Evolutionary conservation across 768 basidiomycete genomes (phyloP), one percentile per base, ranked within the genome.

Genomic region (Leccinellum luteum): DNA sequence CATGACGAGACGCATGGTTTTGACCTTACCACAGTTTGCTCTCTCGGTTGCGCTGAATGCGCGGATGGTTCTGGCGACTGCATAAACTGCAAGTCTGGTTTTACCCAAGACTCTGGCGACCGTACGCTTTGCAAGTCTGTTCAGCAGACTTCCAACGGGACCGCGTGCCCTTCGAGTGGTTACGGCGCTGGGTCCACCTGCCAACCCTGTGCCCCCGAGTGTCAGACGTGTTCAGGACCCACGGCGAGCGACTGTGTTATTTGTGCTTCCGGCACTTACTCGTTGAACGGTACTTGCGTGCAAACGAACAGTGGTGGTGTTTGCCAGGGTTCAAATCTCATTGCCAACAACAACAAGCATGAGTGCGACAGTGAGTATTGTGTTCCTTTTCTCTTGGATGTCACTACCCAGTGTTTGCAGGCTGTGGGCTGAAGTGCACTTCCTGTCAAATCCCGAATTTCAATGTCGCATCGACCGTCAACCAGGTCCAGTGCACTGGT

Each of bases 391-490:
- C 15, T 17, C 21, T 51, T 17, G 15, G n/a, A 55, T 53, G 23
- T 58, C 19, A 35, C 41, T 56, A 43, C 21, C 34, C 6, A 0
- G 38, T n/a, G 44, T 28, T 45, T 35, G 6, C 61, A 94, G 91
- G 82, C 55, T 94, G 94, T 68, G 92, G 92, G 8, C 77, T 88
- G 2, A 89, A 89, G 69, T 95, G 92, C 67, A 89, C 87, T 9
- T 77, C 83, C 3, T 95, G 93, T 74, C 75, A 79, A 55, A 90
- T 92, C 59, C 77, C 88, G 6, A 83, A 80, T 62, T 94, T 94
- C 69, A 86, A 68, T 58, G 78, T 80, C 12, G 81, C 81, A 2
- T 92, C 92, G 15, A 86, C 85, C 0, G 73, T 86, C 48, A 73
- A 80, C 55, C 79, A 88, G 54, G 75, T 83, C 3, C 83, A 90